Conservation (phyloP, 805 yeast genomes). For the Kockiozyma suomiensis region DNA sequence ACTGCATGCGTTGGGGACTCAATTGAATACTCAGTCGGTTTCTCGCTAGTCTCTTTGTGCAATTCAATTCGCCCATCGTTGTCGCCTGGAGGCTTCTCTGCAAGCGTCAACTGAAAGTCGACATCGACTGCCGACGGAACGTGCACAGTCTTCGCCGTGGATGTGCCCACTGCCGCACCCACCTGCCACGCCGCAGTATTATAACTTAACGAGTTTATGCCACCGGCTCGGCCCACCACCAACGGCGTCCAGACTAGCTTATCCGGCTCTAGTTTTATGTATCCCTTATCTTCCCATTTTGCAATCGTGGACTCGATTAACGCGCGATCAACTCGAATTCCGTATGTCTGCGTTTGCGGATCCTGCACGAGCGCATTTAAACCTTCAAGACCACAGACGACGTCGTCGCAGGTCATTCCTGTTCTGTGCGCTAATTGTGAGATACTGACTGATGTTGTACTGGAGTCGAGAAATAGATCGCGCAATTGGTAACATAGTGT, state of each 20-base stretch:
- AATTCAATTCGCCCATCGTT: too few relatives aligned
- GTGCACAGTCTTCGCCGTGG: background rate
- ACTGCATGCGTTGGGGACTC: too few relatives aligned
- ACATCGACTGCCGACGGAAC: background rate
- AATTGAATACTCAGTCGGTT: too few relatives aligned
- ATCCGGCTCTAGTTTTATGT: constrained; percentile 54
- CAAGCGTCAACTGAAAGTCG: background rate
- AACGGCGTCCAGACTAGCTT: constrained; percentile 78
- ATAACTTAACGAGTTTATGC: constrained; percentile 48
- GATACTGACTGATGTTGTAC: constrained; percentile 48
- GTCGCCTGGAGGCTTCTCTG: too few relatives aligned
- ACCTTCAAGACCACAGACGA: constrained; percentile 81
- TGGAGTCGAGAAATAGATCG: constrained; percentile 28
- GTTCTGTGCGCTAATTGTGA: constrained; percentile 66
- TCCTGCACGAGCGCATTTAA: constrained; percentile 61
- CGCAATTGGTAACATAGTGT: constrained; percentile 57
- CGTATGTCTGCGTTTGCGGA: constrained; percentile 54
- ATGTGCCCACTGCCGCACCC: background rate
- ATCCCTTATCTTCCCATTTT: constrained; percentile 58
- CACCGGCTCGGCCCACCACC: constrained; percentile 84
- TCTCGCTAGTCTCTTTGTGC: too few relatives aligned
- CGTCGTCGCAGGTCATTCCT: constrained; percentile 87
- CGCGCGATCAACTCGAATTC: constrained; percentile 54
- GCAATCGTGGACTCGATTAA: constrained; percentile 49
- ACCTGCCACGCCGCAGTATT: constrained; percentile 19